phyloP scores from a whole-genome alignment of 306 rosid genomes.

The Medicago ruthenica region DNA sequence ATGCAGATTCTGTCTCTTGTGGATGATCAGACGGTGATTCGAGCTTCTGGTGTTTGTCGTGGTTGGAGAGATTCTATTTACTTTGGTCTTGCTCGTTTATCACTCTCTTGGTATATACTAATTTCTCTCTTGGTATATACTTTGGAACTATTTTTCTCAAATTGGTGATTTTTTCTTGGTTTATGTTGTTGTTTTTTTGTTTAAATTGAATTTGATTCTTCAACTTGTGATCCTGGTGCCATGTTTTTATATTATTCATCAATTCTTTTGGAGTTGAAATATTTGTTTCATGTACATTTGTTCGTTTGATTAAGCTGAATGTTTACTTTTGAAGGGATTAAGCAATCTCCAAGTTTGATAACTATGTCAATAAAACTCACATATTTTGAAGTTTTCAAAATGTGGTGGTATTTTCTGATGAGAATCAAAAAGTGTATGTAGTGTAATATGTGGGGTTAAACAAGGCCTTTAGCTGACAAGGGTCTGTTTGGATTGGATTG shows the following conservation, averaged over 20 bases:
- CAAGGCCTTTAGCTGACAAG: conserved; percentile 1
- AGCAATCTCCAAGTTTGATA: background rate
- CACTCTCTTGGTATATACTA: conserved; percentile 78
- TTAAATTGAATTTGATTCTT: conserved; percentile 30
- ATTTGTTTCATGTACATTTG: background rate
- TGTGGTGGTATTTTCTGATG: conserved; percentile 27
- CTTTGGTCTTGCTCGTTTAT: conserved; percentile 77
- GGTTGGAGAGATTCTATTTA: conserved; percentile 94
- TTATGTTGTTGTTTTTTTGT: conserved; percentile 5
- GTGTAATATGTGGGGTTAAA: too few relatives aligned
- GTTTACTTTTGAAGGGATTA: too few relatives aligned
- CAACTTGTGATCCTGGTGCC: background rate
- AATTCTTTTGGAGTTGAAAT: background rate
- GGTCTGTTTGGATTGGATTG: background rate
- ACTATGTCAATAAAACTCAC: background rate
- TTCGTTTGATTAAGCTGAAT: background rate
- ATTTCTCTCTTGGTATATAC: background rate
- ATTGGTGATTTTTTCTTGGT: conserved; percentile 8
- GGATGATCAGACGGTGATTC: conserved; percentile 77
- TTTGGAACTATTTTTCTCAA: background rate
- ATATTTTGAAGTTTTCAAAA: background rate
- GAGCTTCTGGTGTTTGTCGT: conserved; percentile 86
- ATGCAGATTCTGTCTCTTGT: conserved; percentile 76
- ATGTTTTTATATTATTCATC: background rate
- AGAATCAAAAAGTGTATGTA: background rate